Base-by-base conservation (phyloP, 2,329 filamentous ascomycete species). In the Blastomyces emzantsi region DNA sequence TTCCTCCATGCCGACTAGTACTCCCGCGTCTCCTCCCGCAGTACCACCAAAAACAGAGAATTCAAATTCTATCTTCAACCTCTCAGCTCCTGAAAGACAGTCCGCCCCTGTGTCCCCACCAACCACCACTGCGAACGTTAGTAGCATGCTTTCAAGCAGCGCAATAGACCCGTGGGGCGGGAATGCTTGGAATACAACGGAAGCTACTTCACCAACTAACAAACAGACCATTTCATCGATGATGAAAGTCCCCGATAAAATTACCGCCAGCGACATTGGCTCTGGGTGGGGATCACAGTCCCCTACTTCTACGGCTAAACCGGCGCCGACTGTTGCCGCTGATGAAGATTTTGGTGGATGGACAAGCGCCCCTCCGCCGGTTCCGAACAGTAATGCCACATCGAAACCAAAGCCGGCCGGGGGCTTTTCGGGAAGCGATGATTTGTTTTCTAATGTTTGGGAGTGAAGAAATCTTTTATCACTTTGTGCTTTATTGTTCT, bases 281-380 rank as follows among this genome's bases (percentile, higher is more conserved):
- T 87, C 88, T 30, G 88, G 88, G 6, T 88, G 90, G 75, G 83
- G 80, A 62, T 70, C 73, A 8, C 70, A 77, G 6, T 69, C 73
- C 73, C 80, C 72, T n/a, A 52, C 69, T 19, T 66, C 73, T 63
- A 47, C 75, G 70, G 68, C 69, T 72, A 49, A 75, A 80, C 51
- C 71, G 73, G 62, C 73, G 22, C 86, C 90, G 30, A 87, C 88
- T 70, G 89, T 96, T 2, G 83, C 89, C 45, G 89, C 90, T 0
- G 93, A 97, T 70, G 93, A 97, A 75, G 93, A 97, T 73, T 97
- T 97, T 78, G 93, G 93, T 25, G 92, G 93, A 15, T 97, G 93
- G 93, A 87, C 90, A 58, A 95, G 90, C 72, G 85, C 86, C 55
- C n/a, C 57, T 41, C 57, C 57, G n/a, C 39, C 39, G 1, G 79